phyloP scores from a whole-genome alignment of 1,284 basidiomycete genomes.

The Ceratobasidium sp. region DNA sequence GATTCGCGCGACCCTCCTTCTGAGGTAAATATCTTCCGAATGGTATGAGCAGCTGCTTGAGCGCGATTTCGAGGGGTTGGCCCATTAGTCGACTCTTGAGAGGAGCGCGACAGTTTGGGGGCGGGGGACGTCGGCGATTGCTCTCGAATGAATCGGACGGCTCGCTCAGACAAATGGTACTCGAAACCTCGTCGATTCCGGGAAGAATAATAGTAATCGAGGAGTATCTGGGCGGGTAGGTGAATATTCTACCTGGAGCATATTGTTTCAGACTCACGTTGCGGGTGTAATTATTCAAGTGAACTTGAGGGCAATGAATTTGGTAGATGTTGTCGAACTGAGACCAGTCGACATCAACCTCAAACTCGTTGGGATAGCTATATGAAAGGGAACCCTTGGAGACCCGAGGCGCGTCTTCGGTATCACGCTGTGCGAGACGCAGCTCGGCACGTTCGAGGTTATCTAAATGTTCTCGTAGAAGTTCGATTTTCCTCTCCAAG shows the following conservation, averaged over 20 bases:
- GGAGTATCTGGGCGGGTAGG: conserved; percentile 70
- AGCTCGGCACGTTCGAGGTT: conserved; percentile 59
- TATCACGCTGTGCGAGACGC: conserved; percentile 29
- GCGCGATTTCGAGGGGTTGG: conserved; percentile 28
- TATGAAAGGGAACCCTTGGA: conserved; percentile 44
- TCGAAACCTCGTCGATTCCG: conserved; percentile 79
- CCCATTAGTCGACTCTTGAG: conserved; percentile 29
- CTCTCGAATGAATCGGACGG: conserved; percentile 86
- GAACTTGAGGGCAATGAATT: conserved; percentile 87
- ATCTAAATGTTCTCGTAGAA: conserved; percentile 73
- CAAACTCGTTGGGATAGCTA: conserved; percentile 41
- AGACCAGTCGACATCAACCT: conserved; percentile 71
- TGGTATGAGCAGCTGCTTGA: conserved; percentile 46
- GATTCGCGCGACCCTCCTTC: conserved; percentile 45
- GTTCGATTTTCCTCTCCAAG: conserved; percentile 52
- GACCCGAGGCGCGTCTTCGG: conserved; percentile 13
- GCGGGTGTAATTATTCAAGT: conserved; percentile 83
- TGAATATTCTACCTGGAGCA: not conserved
- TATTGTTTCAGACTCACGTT: conserved; percentile 65
- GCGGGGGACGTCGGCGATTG: conserved; percentile 60
- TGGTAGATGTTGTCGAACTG: conserved; percentile 93
- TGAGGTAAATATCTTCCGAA: conserved; percentile 47
- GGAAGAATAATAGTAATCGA: conserved; percentile 92
- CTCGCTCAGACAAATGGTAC: conserved; percentile 86
- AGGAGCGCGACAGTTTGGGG: conserved; percentile 16